phyloP scores from a whole-genome alignment of 352 stramenopile species.

The Globisporangium megalacanthum region DNA sequence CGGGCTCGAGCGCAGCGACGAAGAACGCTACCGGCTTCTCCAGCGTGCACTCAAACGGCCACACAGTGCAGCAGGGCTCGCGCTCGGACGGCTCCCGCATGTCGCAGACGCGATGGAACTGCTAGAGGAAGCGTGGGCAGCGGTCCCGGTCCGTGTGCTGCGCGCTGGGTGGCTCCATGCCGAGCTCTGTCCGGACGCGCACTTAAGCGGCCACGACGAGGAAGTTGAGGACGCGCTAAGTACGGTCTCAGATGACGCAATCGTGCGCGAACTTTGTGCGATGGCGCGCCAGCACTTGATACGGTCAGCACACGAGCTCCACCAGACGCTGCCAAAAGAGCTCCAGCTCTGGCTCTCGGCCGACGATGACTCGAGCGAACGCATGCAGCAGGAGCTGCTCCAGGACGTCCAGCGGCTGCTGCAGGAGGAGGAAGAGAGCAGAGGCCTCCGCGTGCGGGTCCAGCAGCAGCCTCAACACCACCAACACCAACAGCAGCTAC shows the following conservation, averaged over 20 bases:
- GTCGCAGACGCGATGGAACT: slow-evolving; percentile 39
- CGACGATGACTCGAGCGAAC: slow-evolving; percentile 41
- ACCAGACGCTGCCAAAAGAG: slow-evolving; percentile 29
- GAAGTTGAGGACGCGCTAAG: slow-evolving; percentile 4
- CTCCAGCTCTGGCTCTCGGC: slow-evolving; percentile 31
- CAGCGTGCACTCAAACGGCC: slow-evolving; percentile 38
- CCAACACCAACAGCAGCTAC: neutral
- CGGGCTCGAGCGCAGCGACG: slow-evolving; percentile 30
- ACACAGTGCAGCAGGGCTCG: slow-evolving; percentile 22
- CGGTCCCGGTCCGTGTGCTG: slow-evolving; percentile 19
- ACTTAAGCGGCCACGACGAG: neutral
- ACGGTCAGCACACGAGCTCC: slow-evolving; percentile 21
- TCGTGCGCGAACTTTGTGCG: slow-evolving; percentile 31
- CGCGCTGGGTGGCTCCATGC: slow-evolving; percentile 28
- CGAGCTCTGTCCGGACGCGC: slow-evolving; percentile 11
- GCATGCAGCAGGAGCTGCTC: slow-evolving; percentile 45
- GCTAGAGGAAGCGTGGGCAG: slow-evolving; percentile 33
- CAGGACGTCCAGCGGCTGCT: slow-evolving; percentile 36
- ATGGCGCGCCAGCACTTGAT: slow-evolving; percentile 24
- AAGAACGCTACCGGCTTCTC: slow-evolving; percentile 34
- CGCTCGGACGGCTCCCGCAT: slow-evolving; percentile 31
- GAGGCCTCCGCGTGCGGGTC: neutral
- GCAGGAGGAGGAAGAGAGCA: slow-evolving; percentile 29
- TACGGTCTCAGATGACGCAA: slow-evolving; percentile 23
- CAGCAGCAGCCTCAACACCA: slow-evolving; percentile 4